phyloP scores from a whole-genome alignment of 2,329 filamentous ascomycete genomes.

The Plectosphaerella plurivora region DNA sequence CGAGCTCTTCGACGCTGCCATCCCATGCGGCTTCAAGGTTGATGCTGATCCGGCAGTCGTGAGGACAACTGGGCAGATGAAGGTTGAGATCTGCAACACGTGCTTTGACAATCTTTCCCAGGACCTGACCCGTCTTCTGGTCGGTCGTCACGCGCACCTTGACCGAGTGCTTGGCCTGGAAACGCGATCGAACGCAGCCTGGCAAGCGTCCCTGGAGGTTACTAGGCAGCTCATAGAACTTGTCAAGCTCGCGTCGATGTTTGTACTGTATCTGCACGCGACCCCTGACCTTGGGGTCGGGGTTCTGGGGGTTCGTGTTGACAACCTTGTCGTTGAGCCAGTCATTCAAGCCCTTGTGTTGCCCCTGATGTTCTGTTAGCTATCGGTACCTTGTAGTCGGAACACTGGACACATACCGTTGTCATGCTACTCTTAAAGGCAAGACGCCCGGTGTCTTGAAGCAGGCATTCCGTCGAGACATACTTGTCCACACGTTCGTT shows the following conservation, averaged over 20 bases:
- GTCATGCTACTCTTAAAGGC: constrained; percentile 88
- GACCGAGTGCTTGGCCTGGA: constrained; percentile 51
- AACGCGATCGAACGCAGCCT: constrained; percentile 55
- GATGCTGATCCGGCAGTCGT: constrained; percentile 91
- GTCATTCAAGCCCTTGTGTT: constrained; percentile 80
- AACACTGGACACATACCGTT: constrained; percentile 51
- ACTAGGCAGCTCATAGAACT: constrained; percentile 71
- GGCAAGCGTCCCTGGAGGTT: constrained; percentile 58
- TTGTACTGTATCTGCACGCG: constrained; percentile 70
- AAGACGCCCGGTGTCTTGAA: constrained; percentile 56
- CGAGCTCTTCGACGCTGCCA: constrained; percentile 57
- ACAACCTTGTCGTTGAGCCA: constrained; percentile 71
- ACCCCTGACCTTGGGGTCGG: constrained; percentile 31
- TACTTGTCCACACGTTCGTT: constrained; percentile 64
- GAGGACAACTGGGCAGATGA: constrained; percentile 67
- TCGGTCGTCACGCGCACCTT: constrained; percentile 75
- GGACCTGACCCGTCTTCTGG: constrained; percentile 62
- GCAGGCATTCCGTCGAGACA: constrained; percentile 65
- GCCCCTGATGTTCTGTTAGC: constrained; percentile 43
- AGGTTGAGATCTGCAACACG: constrained; percentile 87
- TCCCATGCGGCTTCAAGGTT: constrained; percentile 91
- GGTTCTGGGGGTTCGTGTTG: constrained; percentile 51
- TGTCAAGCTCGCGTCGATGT: constrained; percentile 78
- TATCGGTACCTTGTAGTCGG: not conserved
- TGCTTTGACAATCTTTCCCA: constrained; percentile 86